These are phyloP conservation scores for Pyrrhoderma lamaoense DNA, from an alignment of 1,284 basidiomycete species.

Conservation along the genomic window DNA sequence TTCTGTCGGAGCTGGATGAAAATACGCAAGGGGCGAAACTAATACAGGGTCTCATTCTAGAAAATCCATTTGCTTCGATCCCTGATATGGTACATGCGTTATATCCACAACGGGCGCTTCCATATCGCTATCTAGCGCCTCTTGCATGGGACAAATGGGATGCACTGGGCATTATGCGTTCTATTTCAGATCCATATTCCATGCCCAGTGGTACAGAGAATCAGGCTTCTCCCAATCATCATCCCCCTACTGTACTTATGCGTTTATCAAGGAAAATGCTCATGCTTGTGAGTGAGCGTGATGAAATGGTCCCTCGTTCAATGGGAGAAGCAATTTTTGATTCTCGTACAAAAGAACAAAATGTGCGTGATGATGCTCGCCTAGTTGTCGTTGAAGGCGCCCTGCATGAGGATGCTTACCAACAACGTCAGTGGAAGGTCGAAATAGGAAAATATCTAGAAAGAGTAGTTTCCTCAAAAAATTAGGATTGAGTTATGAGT, in stretches of 20 bases:
- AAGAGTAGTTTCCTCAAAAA: not conserved
- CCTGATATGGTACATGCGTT: conserved; percentile 42
- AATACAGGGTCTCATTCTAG: conserved; percentile 37
- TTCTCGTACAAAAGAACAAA: conserved; percentile 12
- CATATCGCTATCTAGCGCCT: conserved; percentile 40
- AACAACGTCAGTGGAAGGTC: conserved; percentile 29
- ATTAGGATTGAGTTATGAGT: no score
- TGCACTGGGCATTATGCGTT: conserved; percentile 28
- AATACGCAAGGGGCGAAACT: not conserved
- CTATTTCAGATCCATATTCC: not conserved
- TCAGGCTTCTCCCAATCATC: conserved; percentile 22
- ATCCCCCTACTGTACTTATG: conserved; percentile 1
- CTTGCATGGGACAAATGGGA: conserved; percentile 43
- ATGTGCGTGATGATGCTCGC: conserved; percentile 11
- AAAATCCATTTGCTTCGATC: conserved; percentile 46
- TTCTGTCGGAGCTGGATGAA: conserved; percentile 23
- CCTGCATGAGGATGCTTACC: conserved; percentile 40
- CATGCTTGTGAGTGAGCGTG: conserved; percentile 34
- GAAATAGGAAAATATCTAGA: conserved; percentile 29
- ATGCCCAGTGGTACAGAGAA: not conserved
- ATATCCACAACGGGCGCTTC: conserved; percentile 43
- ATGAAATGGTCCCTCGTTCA: conserved; percentile 39
- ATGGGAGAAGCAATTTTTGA: conserved; percentile 33
- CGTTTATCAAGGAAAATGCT: conserved; percentile 23
- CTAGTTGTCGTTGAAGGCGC: conserved; percentile 30